Conservation (phyloP, 208 protist genomes). For the Leishmania gerbilli region DNA sequence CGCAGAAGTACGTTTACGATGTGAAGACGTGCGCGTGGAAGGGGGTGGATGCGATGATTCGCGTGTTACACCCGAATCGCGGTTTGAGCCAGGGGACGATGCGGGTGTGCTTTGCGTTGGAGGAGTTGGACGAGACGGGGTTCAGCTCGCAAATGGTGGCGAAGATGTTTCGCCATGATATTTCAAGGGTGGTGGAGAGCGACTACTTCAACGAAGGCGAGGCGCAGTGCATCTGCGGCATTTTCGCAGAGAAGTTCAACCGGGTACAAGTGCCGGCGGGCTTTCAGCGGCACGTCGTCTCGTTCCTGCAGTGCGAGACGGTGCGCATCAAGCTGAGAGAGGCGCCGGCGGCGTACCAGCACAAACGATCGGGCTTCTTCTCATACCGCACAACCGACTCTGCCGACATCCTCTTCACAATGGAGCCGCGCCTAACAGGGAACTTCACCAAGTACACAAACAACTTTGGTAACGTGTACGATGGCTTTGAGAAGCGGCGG, state of each 20-base stretch:
- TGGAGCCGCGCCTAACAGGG: constrained; percentile 81
- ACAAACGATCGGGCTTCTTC: constrained; percentile 62
- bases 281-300: constrained; percentile 63
- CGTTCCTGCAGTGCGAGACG: constrained; percentile 87
- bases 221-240: constrained; percentile 85
- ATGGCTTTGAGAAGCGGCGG: constrained; percentile 61
- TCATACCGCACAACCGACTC: constrained; percentile 69
- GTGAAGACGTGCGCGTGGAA: constrained; percentile 61
- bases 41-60: constrained; percentile 56
- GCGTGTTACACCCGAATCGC: constrained; percentile 54
- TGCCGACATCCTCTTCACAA: constrained; percentile 69
- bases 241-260: constrained; percentile 84
- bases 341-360: constrained; percentile 49
- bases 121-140: constrained; percentile 77
- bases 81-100: constrained; percentile 69
- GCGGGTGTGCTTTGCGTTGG: constrained; percentile 82
- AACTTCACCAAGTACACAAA: constrained; percentile 90
- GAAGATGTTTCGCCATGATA: constrained; percentile 80
- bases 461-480: constrained; percentile 79
- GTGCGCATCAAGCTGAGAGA: constrained; percentile 53
- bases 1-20: constrained; percentile 71
- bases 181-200: constrained; percentile 61
- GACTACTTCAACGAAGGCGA: constrained; percentile 90
- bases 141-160: constrained; percentile 61
- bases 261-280: constrained; percentile 26